Conservation (phyloP, 805 yeast genomes). For the Teunomyces gatunensis region DNA sequence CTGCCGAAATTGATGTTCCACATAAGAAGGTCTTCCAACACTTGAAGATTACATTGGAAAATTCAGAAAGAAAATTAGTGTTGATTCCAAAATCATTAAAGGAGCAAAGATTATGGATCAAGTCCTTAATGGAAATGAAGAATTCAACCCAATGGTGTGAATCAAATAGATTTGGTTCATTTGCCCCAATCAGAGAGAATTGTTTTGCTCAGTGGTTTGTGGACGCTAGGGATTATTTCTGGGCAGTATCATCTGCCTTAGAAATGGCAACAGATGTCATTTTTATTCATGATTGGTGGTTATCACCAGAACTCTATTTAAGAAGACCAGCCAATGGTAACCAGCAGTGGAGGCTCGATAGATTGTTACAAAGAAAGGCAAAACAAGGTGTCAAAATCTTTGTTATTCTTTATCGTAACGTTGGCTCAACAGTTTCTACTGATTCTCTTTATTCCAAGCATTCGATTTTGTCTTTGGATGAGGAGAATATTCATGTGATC, state of each 20-base stretch:
- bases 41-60: conserved; percentile 55
- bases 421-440: conserved; percentile 87
- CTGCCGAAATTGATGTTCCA: conserved; percentile 15
- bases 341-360: conserved; percentile 89
- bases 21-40: conserved; percentile 53
- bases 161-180: conserved; percentile 75
- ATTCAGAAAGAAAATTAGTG: conserved; percentile 74
- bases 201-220: conserved; percentile 96
- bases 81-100: conserved; percentile 65
- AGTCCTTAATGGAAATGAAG: conserved; percentile 68
- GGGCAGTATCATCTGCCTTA: conserved; percentile 92
- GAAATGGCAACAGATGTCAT: conserved; percentile 92
- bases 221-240: conserved; percentile 92
- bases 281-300: conserved; percentile 98
- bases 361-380: conserved; percentile 84
- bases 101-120: conserved; percentile 71
- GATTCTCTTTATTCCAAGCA: conserved; percentile 95
- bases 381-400: conserved; percentile 93
- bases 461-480: conserved; percentile 78
- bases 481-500: conserved; percentile 78
- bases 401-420: conserved; percentile 89
- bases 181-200: conserved; percentile 85
- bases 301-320: conserved; percentile 88
- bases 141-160: conserved; percentile 69
- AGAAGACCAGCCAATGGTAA: conserved; percentile 94